Evolutionary conservation across 116 monocot genomes (phyloP).

Genomic region (Papilionanthe hybrid): DNA sequence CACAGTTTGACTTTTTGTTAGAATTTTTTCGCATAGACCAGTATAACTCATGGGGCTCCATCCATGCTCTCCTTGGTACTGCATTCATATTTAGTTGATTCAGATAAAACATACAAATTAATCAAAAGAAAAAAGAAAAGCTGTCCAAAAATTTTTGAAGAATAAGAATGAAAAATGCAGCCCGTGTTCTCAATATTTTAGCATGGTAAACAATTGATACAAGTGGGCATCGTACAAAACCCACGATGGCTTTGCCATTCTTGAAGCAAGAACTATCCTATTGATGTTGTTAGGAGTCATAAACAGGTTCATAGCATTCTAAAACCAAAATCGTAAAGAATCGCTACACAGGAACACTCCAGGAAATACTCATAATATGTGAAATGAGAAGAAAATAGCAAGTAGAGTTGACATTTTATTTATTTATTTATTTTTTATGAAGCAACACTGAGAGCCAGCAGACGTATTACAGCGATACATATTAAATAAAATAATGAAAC

Average conservation of each 20-base stretch:
- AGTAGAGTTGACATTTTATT: too few relatives aligned
- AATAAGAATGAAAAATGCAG: constrained; percentile 10
- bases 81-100: constrained; percentile 11
- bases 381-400: too few relatives aligned
- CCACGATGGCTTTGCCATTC: background rate
- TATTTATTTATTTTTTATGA: too few relatives aligned
- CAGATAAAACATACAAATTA: background rate
- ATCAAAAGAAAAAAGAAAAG: background rate
- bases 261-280: background rate
- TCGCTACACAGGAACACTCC: too few relatives aligned
- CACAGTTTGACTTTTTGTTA: constrained; percentile 95
- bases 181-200: background rate
- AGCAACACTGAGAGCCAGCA: too few relatives aligned
- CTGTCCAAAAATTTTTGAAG: background rate
- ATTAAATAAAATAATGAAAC: too few relatives aligned
- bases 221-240: background rate
- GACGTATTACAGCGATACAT: too few relatives aligned
- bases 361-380: too few relatives aligned
- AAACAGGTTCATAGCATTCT: background rate
- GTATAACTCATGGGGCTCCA: constrained; percentile 88
- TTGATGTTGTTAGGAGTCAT: background rate
- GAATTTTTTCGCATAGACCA: constrained; percentile 92
- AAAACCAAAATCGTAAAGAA: background rate
- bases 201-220: background rate
- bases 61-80: constrained; percentile 99